Base-by-base conservation (phyloP, 2,329 filamentous ascomycete genomes). In the Trichophyton schoenleinii region DNA sequence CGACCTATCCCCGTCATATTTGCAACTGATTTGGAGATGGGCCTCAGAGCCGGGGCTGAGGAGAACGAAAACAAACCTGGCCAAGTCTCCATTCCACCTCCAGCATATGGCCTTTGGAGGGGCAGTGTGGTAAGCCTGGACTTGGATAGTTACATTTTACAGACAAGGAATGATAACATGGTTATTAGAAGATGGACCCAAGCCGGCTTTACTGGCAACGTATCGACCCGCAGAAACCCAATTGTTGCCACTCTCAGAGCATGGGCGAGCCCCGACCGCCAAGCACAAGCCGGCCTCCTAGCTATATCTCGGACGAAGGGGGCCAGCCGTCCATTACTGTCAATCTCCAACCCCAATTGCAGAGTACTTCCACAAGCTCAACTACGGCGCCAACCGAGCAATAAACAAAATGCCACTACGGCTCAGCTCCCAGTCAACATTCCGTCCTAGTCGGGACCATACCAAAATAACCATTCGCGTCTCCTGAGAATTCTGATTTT, bases 61-160 rank as follows among this genome's bases (percentile, higher is more conserved):
- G 79, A 82, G 61, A 81, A 78, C 58, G 80, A 83, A 62, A 75
- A 80, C 0, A 75, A 76, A 48, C 46, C 31, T 9, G 5, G 15
- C n/a, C 25, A 42, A n/a, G 41, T 71, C 60, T 70, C 69, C 67
- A 66, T 80, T 20, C 83, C 85, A 7, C 91, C 91, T 3, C 91
- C 91, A 0, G 89, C 89, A 1, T 96, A 96, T 70, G 91, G 91
- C 0, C 76, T 90, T 0, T 95, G 89, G 88, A 80, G 89, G 59
- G 85, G 86, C 72, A 92, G 87, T 68, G 88, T 94, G 73, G 86
- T 89, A 80, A 73, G 86, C 84, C 20, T 52, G 11, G 20, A 22
- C n/a, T 11, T 28, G 46, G 4, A 25, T 13, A 52, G 11, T 4
- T 28, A 25, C 11, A 15, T 13, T 13, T 1, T 22, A 13, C 13